Evolutionary conservation across 1,139 yeast genomes (phyloP), one percentile per base, ranked within the genome.

Genomic region (Ogataea hybrid): DNA sequence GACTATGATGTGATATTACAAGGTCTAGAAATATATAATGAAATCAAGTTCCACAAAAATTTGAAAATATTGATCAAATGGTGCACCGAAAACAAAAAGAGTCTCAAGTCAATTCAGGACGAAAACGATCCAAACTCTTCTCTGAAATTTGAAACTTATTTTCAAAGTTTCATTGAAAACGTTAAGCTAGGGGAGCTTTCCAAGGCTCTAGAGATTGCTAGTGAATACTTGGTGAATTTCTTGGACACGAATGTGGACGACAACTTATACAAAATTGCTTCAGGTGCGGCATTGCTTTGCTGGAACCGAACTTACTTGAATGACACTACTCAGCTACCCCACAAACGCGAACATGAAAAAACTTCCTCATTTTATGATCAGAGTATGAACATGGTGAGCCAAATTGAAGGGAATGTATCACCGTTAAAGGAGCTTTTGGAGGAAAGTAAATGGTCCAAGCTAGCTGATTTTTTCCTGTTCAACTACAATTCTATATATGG

Each of bases 61-160:
- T 68, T 88, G 20, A 59, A 71, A 1, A 69, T 75, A 6, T 72
- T 90, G 31, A 68, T 79, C 10, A 61, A 71, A 3, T 89, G 96
- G 96, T 86, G 89, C 54, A 72, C 73, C 32, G 95, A 85, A 36
- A 86, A 87, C 62, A 75, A 75, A 53, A 67, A 72, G 30, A 71
- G 72, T 35, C 65, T 89, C 51, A 77, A 76, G 57, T 75, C 76
- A 48, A 56, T 60, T 28, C 59, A 59, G 35, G 45, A 64, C 65
- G 3, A 47, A 48, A 22, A 46, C 4, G 31, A 43, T 9, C 22
- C 43, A 7, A 63, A 64, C 37, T 72, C 76, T 34, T 70, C 74
- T 43, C 63, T 88, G 35, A 94, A 85, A 55, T 88, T 87, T 62
- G 90, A 86, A 57, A 76, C 90, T 22, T 74, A 86, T 50, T 77